phyloP scores from a whole-genome alignment of 2,329 filamentous ascomycete species.

The Cryphonectria radicalis region DNA sequence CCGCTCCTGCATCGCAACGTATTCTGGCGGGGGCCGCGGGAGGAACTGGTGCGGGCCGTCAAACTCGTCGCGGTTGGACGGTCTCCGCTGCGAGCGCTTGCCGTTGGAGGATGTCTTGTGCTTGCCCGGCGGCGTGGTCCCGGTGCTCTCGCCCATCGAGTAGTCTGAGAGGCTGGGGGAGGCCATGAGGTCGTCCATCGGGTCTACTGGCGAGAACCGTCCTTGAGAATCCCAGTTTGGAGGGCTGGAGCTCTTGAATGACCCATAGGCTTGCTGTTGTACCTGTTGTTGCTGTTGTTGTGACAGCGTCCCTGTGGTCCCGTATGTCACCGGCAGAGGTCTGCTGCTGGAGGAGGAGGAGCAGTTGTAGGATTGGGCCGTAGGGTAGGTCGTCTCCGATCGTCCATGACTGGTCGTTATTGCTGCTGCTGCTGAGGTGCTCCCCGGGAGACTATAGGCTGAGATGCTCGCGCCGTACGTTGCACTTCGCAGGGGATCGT shows the following conservation, averaged over 20 bases:
- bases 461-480: conserved; percentile 45
- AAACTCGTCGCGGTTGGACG: conserved; percentile 86
- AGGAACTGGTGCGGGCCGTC: conserved; percentile 85
- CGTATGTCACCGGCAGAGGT: conserved; percentile 44
- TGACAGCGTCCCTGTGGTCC: conserved; percentile 28
- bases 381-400: conserved; percentile 43
- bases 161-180: conserved; percentile 66
- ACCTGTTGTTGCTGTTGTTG: background rate
- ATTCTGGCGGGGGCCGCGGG: conserved; percentile 70
- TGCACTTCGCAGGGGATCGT: conserved; percentile 43
- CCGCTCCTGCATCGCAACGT: conserved; percentile 76
- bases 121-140: conserved; percentile 47
- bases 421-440: conserved; percentile 37
- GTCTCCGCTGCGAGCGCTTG: conserved; percentile 64
- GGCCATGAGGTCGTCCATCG: conserved; percentile 61
- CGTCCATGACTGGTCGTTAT: conserved; percentile 40
- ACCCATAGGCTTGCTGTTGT: conserved; percentile 34
- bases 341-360: conserved; percentile 32
- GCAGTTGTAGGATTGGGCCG: conserved; percentile 47
- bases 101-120: conserved; percentile 52
- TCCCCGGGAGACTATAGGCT: conserved; percentile 34
- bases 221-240: conserved; percentile 54
- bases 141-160: conserved; percentile 56
- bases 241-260: conserved; percentile 47
- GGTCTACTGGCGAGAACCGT: conserved; percentile 61